phyloP scores from a whole-genome alignment of 2,329 filamentous ascomycete species.

The Fusarium subglutinans region DNA sequence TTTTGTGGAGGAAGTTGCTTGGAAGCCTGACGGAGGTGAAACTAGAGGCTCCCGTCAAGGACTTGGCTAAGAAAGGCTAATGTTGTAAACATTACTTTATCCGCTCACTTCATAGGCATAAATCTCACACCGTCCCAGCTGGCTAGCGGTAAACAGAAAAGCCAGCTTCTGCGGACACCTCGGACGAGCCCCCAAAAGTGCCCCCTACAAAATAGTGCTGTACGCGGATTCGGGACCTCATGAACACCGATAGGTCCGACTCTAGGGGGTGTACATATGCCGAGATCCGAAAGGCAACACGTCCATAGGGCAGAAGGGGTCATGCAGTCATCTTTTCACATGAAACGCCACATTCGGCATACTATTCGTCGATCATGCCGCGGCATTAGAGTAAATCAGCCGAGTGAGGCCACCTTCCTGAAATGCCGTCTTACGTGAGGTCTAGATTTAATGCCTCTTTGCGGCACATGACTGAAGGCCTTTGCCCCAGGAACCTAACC shows the following conservation, averaged over 20 bases:
- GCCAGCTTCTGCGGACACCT: not conserved
- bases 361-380: not conserved
- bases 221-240: not conserved
- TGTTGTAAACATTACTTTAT: not conserved
- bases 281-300: not conserved
- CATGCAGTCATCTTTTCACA: not conserved
- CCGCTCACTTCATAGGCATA: not conserved
- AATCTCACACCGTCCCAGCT: not conserved
- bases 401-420: not conserved
- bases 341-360: not conserved
- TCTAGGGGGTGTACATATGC: not conserved
- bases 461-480: not conserved
- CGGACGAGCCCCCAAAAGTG: not conserved
- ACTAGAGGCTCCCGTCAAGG: not conserved
- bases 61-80: not conserved
- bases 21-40: not conserved
- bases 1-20: conserved; percentile 9
- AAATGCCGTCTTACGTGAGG: conserved; percentile 6
- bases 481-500: not conserved
- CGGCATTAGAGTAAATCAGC: not conserved
- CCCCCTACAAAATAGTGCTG: not conserved
- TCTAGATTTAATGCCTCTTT: not conserved
- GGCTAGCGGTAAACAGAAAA: not conserved
- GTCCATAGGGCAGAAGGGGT: not conserved
- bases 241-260: not conserved